phyloP scores from a whole-genome alignment of 2,329 filamentous ascomycete species.

The Botrytis fabae region DNA sequence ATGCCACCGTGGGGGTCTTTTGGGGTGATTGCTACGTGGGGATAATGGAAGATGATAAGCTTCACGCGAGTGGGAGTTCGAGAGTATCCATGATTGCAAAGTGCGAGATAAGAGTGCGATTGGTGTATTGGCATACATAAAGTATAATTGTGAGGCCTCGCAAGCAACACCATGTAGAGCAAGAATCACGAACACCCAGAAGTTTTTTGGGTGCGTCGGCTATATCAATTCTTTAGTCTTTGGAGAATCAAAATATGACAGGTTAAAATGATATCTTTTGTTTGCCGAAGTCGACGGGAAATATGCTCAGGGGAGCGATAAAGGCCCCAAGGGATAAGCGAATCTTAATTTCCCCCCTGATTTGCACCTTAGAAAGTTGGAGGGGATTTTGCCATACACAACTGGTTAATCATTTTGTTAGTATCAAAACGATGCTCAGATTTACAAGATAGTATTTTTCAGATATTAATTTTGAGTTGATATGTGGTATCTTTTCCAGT shows the following conservation, averaged over 20 bases:
- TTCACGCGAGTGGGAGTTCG: background rate
- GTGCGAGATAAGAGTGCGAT: background rate
- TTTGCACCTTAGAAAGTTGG: background rate
- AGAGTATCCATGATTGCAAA: background rate
- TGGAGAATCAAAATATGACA: background rate
- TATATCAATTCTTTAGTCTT: background rate
- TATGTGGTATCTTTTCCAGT: background rate
- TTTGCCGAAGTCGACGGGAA: background rate
- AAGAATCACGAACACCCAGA: background rate
- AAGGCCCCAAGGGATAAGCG: slow-evolving; percentile 12
- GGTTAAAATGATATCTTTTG: background rate
- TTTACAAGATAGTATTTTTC: background rate
- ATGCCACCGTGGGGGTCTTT: slow-evolving; percentile 2
- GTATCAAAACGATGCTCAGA: no score
- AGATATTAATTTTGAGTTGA: background rate
- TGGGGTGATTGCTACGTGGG: background rate
- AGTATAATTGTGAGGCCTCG: background rate
- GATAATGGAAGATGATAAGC: background rate
- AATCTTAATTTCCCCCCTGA: background rate
- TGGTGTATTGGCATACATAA: background rate
- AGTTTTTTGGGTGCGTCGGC: background rate
- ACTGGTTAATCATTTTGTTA: background rate
- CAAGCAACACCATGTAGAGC: background rate
- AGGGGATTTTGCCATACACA: background rate
- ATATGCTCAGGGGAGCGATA: background rate